phyloP scores from a whole-genome alignment of 805 yeast genomes.

The Peterozyma xylosa region DNA sequence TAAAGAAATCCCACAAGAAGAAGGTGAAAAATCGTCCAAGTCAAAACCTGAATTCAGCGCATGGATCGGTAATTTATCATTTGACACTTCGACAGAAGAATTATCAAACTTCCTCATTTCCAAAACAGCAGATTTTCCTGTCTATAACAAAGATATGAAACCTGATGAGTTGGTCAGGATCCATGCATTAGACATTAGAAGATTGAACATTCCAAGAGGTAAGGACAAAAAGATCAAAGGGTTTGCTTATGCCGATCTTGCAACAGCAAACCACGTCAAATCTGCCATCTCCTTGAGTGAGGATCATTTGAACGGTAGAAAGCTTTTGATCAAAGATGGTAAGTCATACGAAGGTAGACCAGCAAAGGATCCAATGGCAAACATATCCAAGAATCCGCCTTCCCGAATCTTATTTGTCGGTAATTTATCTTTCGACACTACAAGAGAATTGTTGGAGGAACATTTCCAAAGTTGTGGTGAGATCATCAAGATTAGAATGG shows the following conservation, averaged over 20 bases:
- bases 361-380: constrained; percentile 33
- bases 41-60: constrained; percentile 60
- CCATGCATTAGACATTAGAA: constrained; percentile 51
- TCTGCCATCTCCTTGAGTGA: constrained; percentile 67
- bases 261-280: constrained; percentile 48
- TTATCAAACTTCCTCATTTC: constrained; percentile 54
- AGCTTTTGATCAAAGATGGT: constrained; percentile 75
- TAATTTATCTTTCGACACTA: constrained; percentile 86
- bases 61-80: constrained; percentile 92
- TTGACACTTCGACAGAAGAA: constrained; percentile 75
- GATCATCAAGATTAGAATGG: constrained; percentile 81
- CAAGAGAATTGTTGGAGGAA: constrained; percentile 65
- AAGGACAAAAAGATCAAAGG: constrained; percentile 67
- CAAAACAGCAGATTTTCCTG: constrained; percentile 40
- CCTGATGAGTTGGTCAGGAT: constrained; percentile 28
- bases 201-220: constrained; percentile 75
- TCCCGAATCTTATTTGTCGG: constrained; percentile 88
- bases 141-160: constrained; percentile 15
- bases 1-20: constrained; percentile 9
- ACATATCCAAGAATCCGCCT: constrained; percentile 72
- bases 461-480: constrained; percentile 92
- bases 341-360: constrained; percentile 87
- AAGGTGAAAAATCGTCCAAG: constrained; percentile 6
- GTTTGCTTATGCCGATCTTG: constrained; percentile 86
- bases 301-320: constrained; percentile 70